phyloP scores from a whole-genome alignment of 768 basidiomycete species.

The Suillus americanus region DNA sequence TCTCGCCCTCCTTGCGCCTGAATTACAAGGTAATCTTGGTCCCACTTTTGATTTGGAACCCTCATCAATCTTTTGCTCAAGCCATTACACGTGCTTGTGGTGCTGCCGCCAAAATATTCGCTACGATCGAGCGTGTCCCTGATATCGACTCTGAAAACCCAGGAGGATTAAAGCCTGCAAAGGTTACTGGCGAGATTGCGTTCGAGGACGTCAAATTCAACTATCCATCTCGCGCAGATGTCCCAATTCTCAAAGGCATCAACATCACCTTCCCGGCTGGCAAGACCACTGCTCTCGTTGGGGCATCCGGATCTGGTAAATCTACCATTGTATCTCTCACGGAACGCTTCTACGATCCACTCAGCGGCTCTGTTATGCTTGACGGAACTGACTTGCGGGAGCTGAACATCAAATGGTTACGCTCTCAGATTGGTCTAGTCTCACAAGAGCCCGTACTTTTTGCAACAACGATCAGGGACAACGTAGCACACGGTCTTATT shows the following conservation, averaged over 20 bases:
- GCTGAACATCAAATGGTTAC: constrained; percentile 50
- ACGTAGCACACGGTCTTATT: constrained; percentile 50
- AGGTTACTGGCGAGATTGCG: constrained; percentile 44
- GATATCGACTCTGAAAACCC: constrained; percentile 48
- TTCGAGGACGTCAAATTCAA: constrained; percentile 51
- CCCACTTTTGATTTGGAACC: not conserved
- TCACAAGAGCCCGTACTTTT: constrained; percentile 53
- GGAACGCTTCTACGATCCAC: constrained; percentile 55
- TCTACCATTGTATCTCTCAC: constrained; percentile 44
- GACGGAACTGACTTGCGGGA: constrained; percentile 46
- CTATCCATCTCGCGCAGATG: constrained; percentile 48
- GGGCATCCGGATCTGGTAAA: constrained; percentile 40
- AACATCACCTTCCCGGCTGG: constrained; percentile 42
- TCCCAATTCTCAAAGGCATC: constrained; percentile 50
- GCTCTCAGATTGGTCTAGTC: constrained; percentile 51
- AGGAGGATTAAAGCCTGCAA: constrained; percentile 44
- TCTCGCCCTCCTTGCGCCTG: constrained; percentile 50
- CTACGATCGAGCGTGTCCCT: constrained; percentile 56
- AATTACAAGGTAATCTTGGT: constrained; percentile 38
- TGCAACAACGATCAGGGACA: constrained; percentile 43
- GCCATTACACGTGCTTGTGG: constrained; percentile 48
- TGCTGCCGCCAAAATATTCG: constrained; percentile 57
- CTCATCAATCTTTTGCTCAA: constrained; percentile 9
- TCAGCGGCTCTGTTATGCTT: constrained; percentile 39
- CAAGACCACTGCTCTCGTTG: constrained; percentile 40